Base-by-base conservation (phyloP, 148 eudicot genomes). In the Heliosperma pusillum region DNA sequence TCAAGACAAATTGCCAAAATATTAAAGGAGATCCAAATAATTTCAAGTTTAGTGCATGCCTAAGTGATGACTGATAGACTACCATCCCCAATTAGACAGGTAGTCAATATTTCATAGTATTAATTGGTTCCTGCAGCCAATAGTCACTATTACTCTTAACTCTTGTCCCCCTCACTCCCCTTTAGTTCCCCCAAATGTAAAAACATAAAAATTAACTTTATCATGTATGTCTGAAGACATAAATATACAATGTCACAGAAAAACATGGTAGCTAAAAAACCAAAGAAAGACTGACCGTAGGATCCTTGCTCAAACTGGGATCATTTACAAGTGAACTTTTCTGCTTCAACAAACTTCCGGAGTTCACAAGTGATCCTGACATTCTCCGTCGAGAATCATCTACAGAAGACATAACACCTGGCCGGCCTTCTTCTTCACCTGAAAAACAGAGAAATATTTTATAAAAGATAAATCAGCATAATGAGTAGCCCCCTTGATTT, bases 291-390 rank as follows among this genome's bases (percentile, higher is more conserved):
- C 68, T 55, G 42, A 74, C 97, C 89, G 74, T 78, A 73, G 87
- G 83, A 76, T 94, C 97, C 81, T 83, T 91, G 88, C 92, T 88
- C 64, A 70, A 61, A 36, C 83, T 57, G 79, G 90, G 81, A 80
- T 89, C 93, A 83, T 81, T 87, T 79, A 88, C 84, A 84, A 81
- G 83, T 13, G 93, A 91, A 77, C 86, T 86, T 84, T 88, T 94
- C 84, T 92, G 90, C 89, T 78, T 91, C n/a, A 85, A 71, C 29
- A 85, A 78, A 78, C 64, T 88, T 82, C 90, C 91, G 53, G 86
- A 74, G 81, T 85, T 90, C 75, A 80, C 25, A 68, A 78, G 81
- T 75, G 83, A 86, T 52, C 87, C 93, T 56, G 91, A 82, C 74
- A 78, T 80, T 82, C 93, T 81, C 67, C 86, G 82, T 55, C 87